These are phyloP conservation scores for Oryza longistaminata DNA, from an alignment of 176 grass and related monocot species.

Conservation along the genomic window DNA sequence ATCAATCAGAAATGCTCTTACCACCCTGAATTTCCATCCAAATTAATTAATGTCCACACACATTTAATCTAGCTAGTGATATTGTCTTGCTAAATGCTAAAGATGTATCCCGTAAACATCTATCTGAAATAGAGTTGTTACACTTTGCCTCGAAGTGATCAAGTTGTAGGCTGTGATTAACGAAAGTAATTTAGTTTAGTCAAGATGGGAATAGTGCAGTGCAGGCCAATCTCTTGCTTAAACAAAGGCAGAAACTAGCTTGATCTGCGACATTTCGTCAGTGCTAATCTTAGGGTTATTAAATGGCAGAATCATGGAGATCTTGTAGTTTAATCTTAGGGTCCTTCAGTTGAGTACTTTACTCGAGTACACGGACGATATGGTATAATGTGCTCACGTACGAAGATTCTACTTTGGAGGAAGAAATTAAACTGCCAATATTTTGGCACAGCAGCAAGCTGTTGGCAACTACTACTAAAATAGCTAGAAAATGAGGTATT, in stretches of 20 bases:
- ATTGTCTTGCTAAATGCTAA: not conserved
- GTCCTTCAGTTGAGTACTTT: conserved; percentile 13
- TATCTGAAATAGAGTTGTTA: not conserved
- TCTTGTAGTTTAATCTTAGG: conserved; percentile 40
- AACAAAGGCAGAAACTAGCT: not conserved
- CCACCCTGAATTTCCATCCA: not conserved
- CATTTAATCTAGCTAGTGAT: not conserved
- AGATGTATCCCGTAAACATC: not conserved
- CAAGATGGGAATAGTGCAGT: conserved; percentile 23
- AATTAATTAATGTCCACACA: not conserved
- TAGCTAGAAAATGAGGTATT: not conserved
- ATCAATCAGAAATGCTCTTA: not conserved
- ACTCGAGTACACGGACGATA: conserved; percentile 10
- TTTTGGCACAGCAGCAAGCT: conserved; percentile 21
- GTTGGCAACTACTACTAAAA: conserved; percentile 12
- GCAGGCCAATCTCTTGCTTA: not conserved
- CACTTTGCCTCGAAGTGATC: not conserved
- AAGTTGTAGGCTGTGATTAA: not conserved
- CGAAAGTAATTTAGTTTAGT: conserved; percentile 37
- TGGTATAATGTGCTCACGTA: conserved; percentile 1
- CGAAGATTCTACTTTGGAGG: conserved; percentile 19
- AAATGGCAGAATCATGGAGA: conserved; percentile 36
- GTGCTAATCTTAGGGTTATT: conserved; percentile 31
- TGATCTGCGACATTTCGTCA: not conserved
- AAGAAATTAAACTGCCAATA: not conserved